Evolutionary conservation across 176 grass and related monocot genomes (phyloP).

Genomic region (bread wheat (Triticum aestivum)): DNA sequence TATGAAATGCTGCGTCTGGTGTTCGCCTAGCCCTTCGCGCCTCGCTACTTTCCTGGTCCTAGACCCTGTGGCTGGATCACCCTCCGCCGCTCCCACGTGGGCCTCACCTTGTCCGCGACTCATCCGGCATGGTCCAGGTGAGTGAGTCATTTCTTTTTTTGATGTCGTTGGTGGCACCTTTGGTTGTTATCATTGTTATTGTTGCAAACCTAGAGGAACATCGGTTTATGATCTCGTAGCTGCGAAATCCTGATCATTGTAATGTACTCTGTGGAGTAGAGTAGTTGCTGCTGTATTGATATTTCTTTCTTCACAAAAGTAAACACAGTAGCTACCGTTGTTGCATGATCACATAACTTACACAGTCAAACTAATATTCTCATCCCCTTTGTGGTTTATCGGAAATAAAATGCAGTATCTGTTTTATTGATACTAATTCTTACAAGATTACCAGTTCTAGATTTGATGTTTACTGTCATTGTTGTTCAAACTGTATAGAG

Average conservation of each 20-base stretch:
- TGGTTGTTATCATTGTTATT: too few species aligned
- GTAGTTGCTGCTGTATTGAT: not conserved
- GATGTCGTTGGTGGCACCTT: too few species aligned
- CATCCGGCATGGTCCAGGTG: too few species aligned
- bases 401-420: not conserved
- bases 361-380: not conserved
- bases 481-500: constrained; percentile 15
- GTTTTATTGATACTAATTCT: not conserved
- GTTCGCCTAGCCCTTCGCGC: not conserved
- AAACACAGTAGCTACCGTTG: not conserved
- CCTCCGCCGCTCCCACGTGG: too few species aligned
- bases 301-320: not conserved
- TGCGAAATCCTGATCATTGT: too few species aligned
- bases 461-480: not conserved
- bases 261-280: too few species aligned
- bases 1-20: not conserved
- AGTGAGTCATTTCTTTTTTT: too few species aligned
- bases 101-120: too few species aligned
- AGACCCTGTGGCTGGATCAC: too few species aligned
- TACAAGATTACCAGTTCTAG: not conserved
- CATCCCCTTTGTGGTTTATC: too few species aligned
- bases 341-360: not conserved
- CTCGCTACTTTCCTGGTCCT: not conserved
- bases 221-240: too few species aligned
- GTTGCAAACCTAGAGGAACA: too few species aligned